Evolutionary conservation across 805 yeast genomes (phyloP).

Genomic region (Candida boidinii): DNA sequence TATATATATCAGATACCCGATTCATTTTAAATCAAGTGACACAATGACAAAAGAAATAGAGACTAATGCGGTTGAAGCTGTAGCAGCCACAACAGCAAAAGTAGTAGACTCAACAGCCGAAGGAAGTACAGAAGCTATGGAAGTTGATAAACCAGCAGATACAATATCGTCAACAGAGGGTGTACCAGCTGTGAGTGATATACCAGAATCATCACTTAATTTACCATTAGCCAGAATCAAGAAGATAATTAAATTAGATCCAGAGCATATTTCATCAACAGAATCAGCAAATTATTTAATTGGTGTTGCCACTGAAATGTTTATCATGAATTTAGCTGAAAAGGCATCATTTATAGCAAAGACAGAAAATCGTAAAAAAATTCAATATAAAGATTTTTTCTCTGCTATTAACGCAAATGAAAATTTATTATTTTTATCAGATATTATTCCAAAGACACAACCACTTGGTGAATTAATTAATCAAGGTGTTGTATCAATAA

Average conservation of each 20-base stretch:
- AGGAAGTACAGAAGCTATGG: conserved; percentile 1
- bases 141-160: not conserved
- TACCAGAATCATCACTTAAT: conserved; percentile 12
- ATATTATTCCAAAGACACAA: conserved; percentile 57
- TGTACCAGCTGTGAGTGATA: too few relatives aligned
- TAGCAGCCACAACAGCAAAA: not conserved
- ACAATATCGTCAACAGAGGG: too few relatives aligned
- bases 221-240: conserved; percentile 65
- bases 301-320: conserved; percentile 72
- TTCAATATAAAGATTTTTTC: conserved; percentile 65
- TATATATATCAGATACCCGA: not conserved
- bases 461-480: conserved; percentile 40
- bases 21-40: too few relatives aligned
- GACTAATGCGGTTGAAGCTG: not conserved
- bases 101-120: not conserved
- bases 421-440: conserved; percentile 52
- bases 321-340: conserved; percentile 60
- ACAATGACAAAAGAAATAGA: not conserved
- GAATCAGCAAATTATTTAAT: conserved; percentile 66
- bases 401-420: conserved; percentile 52
- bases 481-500: conserved; percentile 28
- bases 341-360: conserved; percentile 62
- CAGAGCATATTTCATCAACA: conserved; percentile 60
- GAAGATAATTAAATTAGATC: conserved; percentile 66
- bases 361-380: conserved; percentile 56